Evolutionary conservation across 2,329 filamentous ascomycete species (phyloP).

Genomic region (Alternaria gansuensis): DNA sequence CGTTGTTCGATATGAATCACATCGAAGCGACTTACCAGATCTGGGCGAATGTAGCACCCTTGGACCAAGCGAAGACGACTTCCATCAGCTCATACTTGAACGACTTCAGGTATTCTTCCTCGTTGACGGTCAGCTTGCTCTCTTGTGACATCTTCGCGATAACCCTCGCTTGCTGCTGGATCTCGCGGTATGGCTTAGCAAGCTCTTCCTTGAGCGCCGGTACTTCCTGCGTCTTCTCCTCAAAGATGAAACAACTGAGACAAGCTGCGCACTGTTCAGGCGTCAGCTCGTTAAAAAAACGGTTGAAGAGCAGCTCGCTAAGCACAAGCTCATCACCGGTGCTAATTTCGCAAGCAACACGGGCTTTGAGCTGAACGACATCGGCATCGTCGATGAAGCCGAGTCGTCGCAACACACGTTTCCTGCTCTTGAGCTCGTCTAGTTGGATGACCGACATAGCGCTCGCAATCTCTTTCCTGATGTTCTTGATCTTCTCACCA

Average conservation of each 20-base stretch:
- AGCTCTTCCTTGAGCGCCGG: slow-evolving; percentile 80
- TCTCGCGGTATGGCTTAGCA: slow-evolving; percentile 83
- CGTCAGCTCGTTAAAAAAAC: slow-evolving; percentile 95
- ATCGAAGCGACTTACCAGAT: slow-evolving; percentile 78
- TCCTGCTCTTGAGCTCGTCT: slow-evolving; percentile 94
- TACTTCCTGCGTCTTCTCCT: slow-evolving; percentile 87
- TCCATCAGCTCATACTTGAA: slow-evolving; percentile 98
- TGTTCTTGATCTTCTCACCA: slow-evolving; percentile 80
- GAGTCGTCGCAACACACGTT: slow-evolving; percentile 90
- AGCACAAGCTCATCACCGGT: slow-evolving; percentile 95
- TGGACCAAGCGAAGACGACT: slow-evolving; percentile 90
- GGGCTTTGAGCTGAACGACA: slow-evolving; percentile 95
- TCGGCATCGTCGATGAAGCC: slow-evolving; percentile 96
- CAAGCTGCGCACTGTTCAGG: slow-evolving; percentile 88
- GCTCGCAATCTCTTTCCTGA: slow-evolving; percentile 85
- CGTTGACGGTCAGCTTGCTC: slow-evolving; percentile 91
- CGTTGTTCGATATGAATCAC: slow-evolving; percentile 1
- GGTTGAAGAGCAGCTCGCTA: slow-evolving; percentile 92
- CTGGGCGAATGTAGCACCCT: slow-evolving; percentile 87
- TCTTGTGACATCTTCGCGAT: slow-evolving; percentile 95
- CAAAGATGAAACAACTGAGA: slow-evolving; percentile 94
- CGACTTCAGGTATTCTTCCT: slow-evolving; percentile 88
- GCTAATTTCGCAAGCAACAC: slow-evolving; percentile 97
- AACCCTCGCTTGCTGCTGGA: slow-evolving; percentile 84
- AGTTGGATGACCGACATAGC: slow-evolving; percentile 90